Evolutionary conservation across 176 grass and related monocot genomes (phyloP).

Genomic region (Aegilops speltoides): DNA sequence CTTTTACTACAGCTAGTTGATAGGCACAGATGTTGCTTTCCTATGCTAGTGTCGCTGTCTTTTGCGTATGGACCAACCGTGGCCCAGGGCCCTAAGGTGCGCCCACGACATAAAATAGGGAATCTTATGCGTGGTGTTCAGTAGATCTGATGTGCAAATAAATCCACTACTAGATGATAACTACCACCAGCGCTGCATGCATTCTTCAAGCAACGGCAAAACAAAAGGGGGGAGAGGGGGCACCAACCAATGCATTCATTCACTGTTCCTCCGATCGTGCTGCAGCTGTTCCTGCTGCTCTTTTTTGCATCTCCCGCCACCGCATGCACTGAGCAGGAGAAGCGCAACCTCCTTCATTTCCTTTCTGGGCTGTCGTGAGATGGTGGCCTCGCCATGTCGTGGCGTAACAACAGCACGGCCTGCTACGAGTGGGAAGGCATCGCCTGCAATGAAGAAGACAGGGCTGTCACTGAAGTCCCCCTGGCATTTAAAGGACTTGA

Average conservation of each 20-base stretch:
- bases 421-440: constrained; percentile 37
- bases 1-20: no score
- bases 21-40: no score
- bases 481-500: background rate
- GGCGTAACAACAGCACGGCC: background rate
- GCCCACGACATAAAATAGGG: background rate
- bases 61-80: background rate
- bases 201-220: background rate
- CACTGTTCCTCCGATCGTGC: background rate
- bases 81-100: background rate
- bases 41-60: no score
- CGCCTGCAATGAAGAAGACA: background rate
- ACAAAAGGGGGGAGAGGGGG: background rate
- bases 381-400: background rate
- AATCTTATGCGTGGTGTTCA: background rate
- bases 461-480: background rate
- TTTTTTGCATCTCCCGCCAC: background rate
- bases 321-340: background rate
- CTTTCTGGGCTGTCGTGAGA: background rate
- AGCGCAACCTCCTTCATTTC: background rate
- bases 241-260: background rate
- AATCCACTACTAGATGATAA: background rate
- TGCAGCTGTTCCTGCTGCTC: background rate
- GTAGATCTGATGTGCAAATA: background rate
- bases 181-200: background rate